Base-by-base conservation (phyloP, 2,329 filamentous ascomycete genomes). In the Botrytis deweyae region DNA sequence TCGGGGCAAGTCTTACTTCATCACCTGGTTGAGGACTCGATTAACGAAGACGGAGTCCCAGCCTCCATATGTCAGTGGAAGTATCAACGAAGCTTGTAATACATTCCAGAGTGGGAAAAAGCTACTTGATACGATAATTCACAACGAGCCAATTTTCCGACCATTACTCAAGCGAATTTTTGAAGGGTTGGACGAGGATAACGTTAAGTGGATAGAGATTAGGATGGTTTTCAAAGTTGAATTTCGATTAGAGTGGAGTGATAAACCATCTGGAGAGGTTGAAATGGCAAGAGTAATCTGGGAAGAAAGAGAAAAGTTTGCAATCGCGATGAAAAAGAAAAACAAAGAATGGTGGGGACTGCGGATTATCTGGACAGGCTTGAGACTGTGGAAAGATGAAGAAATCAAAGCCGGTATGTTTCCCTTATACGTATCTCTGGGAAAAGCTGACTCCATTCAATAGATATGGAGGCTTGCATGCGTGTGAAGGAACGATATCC, bases 131-230 rank as follows among this genome's bases (percentile, higher is more conserved):
- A 91, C 90, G 22, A 87, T 97, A 63, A 86, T 97, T 59, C 92
- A 91, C 82, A 97, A 97, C 83, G 95, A 97, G 82, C 94, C 94
- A 22, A 92, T 98, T 76, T 94, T 92, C 83, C 88, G 94, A n/a
- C 85, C 86, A 36, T 96, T 93, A 79, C 83, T 97, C 68, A 88
- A 87, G 29, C 87, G 88, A 33, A 85, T 98, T 75, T 88, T 96
- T 80, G 84, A 84, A 62, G 87, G 91, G 61, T 85, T 97, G 25
- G 85, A 90, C 22, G 88, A 88, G 7, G 95, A 98, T 80, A 93
- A 93, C 5, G 88, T 97, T 42, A 88, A 86, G 78, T 98, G 93
- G 87, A 92, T 92, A 16, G 95, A 98, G 80, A 84, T 97, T 74
- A 88, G 93, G 46, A 88, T 91, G 67, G 72, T 77, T 55, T 76